These are phyloP conservation scores for Monascus ruber DNA, from an alignment of 2,329 filamentous ascomycete genomes.

Conservation along the genomic window DNA sequence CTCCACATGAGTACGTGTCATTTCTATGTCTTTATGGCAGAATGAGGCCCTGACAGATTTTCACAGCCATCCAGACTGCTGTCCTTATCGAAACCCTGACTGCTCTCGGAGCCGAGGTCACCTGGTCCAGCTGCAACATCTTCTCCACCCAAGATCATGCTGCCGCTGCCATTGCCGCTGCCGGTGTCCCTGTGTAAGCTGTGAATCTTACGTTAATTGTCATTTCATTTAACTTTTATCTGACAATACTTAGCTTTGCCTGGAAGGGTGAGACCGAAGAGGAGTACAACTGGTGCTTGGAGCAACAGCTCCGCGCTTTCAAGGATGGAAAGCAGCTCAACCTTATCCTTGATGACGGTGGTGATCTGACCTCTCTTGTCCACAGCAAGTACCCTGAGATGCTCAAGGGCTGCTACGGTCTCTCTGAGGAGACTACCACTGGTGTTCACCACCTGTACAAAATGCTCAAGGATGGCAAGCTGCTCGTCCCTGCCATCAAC, in stretches of 20 bases:
- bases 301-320: constrained; percentile 96
- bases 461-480: constrained; percentile 84
- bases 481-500: constrained; percentile 93
- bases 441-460: constrained; percentile 99
- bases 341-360: constrained; percentile 97
- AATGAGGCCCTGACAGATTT: constrained; percentile 4
- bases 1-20: constrained; percentile 75
- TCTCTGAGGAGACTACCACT: constrained; percentile 99
- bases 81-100: constrained; percentile 98
- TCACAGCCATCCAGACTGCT: constrained; percentile 82
- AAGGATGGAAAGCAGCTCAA: constrained; percentile 94
- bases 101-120: constrained; percentile 91
- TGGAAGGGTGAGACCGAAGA: constrained; percentile 95
- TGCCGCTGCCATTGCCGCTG: constrained; percentile 89
- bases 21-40: not conserved
- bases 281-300: constrained; percentile 99
- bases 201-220: constrained; percentile 23
- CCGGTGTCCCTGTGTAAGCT: constrained; percentile 69
- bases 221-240: not conserved
- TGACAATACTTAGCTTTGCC: constrained; percentile 41
- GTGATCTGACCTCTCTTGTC: constrained; percentile 90
- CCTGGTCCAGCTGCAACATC: constrained; percentile 99
- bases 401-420: constrained; percentile 96
- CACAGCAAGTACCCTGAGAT: constrained; percentile 98
- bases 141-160: constrained; percentile 99